A percentile compares a stretch with the other conserved stretches of the same genome.
Evolutionary conservation across 192 early-diverging fungal genomes (phyloP).

Genomic region (Glomus cerebriforme): DNA sequence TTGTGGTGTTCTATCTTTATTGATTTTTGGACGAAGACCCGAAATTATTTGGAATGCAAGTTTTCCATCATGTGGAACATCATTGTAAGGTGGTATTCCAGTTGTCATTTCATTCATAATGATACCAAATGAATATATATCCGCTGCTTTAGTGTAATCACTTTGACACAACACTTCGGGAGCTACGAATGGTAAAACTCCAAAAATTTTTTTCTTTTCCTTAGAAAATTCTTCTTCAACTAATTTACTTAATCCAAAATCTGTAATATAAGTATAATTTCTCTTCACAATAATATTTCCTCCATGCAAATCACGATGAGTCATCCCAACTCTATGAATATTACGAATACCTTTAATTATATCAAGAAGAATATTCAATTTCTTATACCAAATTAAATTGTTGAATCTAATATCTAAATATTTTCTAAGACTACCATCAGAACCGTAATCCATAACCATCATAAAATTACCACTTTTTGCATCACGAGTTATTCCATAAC

Average conservation of each 20-base stretch:
- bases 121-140: background rate
- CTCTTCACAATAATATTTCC: background rate
- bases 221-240: background rate
- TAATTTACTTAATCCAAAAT: background rate
- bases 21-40: background rate
- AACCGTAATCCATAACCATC: background rate
- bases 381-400: background rate
- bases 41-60: background rate
- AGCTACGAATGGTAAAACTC: conserved; percentile 2
- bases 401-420: background rate
- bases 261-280: background rate
- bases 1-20: background rate
- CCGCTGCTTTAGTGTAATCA: background rate
- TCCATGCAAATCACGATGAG: background rate
- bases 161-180: background rate
- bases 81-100: background rate
- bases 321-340: background rate
- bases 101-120: background rate
- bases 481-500: no score
- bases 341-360: background rate
- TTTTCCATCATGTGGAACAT: background rate
- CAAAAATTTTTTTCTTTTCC: background rate
- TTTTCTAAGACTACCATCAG: background rate
- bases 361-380: background rate
- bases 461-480: background rate